Conservation (phyloP, 768 basidiomycete species). For the Termitomyces titanicus region DNA sequence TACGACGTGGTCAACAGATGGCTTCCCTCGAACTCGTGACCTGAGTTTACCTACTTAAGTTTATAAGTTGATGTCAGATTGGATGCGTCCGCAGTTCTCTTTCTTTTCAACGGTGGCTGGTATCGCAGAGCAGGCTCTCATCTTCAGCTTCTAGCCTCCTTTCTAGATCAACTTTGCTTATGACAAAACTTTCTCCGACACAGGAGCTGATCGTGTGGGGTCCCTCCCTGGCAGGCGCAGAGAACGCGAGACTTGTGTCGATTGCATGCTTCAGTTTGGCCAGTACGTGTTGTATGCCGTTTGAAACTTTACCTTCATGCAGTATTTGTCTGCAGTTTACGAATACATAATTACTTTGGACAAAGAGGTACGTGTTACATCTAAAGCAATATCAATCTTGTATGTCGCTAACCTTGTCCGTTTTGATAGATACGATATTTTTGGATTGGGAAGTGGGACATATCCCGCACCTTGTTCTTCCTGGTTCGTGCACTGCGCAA, state of each 20-base stretch:
- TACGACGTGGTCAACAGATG: not conserved
- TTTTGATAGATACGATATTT: slow-evolving; percentile 32
- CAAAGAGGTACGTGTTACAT: slow-evolving; percentile 29
- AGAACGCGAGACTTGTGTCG: slow-evolving; percentile 13
- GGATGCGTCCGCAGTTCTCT: not conserved
- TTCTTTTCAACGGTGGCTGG: not conserved
- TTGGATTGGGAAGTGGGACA: slow-evolving; percentile 34
- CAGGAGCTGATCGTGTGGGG: not conserved
- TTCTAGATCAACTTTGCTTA: not conserved
- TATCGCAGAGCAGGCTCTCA: slow-evolving; percentile 1
- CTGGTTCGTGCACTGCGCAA: slow-evolving; percentile 21
- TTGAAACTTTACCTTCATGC: not conserved
- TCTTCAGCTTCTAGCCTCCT: slow-evolving; percentile 1
- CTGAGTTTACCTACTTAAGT: not conserved
- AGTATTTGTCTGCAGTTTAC: slow-evolving; percentile 18
- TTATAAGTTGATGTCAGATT: not conserved
- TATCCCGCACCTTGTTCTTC: slow-evolving; percentile 34
- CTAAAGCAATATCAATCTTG: not conserved
- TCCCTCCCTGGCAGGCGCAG: slow-evolving; percentile 15
- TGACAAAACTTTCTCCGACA: not conserved
- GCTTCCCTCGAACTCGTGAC: not conserved
- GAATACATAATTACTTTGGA: slow-evolving; percentile 34
- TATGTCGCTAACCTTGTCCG: not conserved
- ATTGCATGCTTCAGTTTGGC: slow-evolving; percentile 17
- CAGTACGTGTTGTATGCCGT: slow-evolving; percentile 5